Conservation (phyloP, 495 filamentous ascomycete genomes). For the Aspergillus coremiiformis region DNA sequence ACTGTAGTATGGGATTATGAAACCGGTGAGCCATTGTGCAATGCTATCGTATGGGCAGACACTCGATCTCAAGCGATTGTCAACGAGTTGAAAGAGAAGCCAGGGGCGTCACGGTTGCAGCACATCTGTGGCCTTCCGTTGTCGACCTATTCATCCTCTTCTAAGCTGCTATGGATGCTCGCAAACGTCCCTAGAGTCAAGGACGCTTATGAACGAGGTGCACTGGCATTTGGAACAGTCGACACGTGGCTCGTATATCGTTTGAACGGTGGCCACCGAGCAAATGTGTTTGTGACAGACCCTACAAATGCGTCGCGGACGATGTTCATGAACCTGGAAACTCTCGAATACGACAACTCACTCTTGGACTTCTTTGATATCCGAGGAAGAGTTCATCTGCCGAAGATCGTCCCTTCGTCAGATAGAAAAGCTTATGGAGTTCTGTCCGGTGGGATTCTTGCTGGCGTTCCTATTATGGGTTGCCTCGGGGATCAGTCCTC, state of each 20-base stretch:
- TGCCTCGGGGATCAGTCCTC: slow-evolving; percentile 92
- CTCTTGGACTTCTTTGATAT: slow-evolving; percentile 80
- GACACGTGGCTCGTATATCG: slow-evolving; percentile 90
- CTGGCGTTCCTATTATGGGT: slow-evolving; percentile 69
- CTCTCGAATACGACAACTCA: slow-evolving; percentile 73
- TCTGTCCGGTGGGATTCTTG: slow-evolving; percentile 55
- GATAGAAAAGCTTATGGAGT: slow-evolving; percentile 64
- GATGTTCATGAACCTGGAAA: slow-evolving; percentile 91
- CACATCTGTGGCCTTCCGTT: slow-evolving; percentile 80
- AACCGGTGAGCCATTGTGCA: slow-evolving; percentile 79
- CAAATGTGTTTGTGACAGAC: slow-evolving; percentile 76
- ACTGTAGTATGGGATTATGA: slow-evolving; percentile 84
- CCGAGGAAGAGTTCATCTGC: slow-evolving; percentile 61
- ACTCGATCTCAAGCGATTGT: slow-evolving; percentile 76
- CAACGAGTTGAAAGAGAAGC: slow-evolving; percentile 59
- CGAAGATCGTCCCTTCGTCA: slow-evolving; percentile 81
- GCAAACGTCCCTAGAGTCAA: slow-evolving; percentile 63
- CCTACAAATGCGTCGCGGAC: slow-evolving; percentile 89
- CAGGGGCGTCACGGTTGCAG: slow-evolving; percentile 57
- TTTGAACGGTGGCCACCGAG: slow-evolving; percentile 69
- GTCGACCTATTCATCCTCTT: slow-evolving; percentile 87
- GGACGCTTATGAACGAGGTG: slow-evolving; percentile 69
- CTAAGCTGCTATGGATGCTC: slow-evolving; percentile 85
- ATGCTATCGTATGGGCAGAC: slow-evolving; percentile 93
- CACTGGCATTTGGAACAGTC: slow-evolving; percentile 82